A percentile compares a stretch with the other conserved stretches of the same genome.
Evolutionary conservation across 1,284 basidiomycete genomes (phyloP).

Genomic region (Malassezia equina): DNA sequence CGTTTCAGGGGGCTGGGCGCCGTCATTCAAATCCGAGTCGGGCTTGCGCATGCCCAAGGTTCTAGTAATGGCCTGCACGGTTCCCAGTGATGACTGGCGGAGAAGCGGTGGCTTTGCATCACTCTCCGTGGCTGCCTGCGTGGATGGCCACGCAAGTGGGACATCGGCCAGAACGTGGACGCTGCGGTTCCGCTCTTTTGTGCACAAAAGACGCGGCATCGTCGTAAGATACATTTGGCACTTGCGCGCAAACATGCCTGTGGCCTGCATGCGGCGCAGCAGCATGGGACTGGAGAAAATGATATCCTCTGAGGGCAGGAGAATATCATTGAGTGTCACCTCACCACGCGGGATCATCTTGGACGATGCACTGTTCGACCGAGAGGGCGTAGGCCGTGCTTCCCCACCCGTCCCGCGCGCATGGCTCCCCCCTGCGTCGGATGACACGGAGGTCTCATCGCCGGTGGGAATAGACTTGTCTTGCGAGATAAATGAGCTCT

Average conservation of each 20-base stretch:
- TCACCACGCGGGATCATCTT: not conserved
- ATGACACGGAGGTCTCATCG: not conserved
- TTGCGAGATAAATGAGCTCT: not conserved
- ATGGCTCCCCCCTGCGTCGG: not conserved
- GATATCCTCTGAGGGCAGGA: conserved; percentile 36
- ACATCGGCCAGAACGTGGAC: conserved; percentile 48
- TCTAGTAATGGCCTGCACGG: not conserved
- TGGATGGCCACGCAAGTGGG: conserved; percentile 3
- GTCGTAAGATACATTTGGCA: conserved; percentile 53
- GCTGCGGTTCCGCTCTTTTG: conserved; percentile 49
- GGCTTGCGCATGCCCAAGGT: not conserved
- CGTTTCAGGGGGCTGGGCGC: not conserved
- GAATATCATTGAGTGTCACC: conserved; percentile 8
- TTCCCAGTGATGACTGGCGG: not conserved
- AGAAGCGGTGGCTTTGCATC: not conserved
- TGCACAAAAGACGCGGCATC: conserved; percentile 52
- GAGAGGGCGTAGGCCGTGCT: not conserved
- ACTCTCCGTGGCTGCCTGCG: not conserved
- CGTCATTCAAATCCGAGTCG: not conserved
- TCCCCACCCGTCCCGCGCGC: not conserved
- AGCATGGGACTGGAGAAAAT: conserved; percentile 34
- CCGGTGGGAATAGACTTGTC: conserved; percentile 1
- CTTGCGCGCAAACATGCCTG: conserved; percentile 49
- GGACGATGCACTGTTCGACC: not conserved
- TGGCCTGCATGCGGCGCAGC: conserved; percentile 33